Conservation (phyloP, 441 rosid genomes). For the Biscutella laevigata region DNA sequence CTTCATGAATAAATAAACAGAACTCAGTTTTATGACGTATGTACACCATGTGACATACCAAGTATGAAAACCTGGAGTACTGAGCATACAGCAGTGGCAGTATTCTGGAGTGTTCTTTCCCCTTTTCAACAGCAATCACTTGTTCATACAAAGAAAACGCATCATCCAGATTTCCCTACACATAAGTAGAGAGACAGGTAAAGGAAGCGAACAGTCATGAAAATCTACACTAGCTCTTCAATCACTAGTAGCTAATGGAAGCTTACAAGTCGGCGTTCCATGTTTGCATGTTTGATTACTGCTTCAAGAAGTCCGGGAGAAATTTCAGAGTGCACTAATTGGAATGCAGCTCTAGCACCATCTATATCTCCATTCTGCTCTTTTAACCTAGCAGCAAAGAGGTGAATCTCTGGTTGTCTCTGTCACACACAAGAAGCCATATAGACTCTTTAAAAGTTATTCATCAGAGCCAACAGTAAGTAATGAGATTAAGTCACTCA, state of each 20-base stretch:
- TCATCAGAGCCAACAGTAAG: background rate
- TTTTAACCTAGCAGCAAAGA: constrained; percentile 80
- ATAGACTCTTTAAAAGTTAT: background rate
- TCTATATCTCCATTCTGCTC: constrained; percentile 75
- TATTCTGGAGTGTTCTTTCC: constrained; percentile 73
- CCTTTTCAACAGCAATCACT: constrained; percentile 90
- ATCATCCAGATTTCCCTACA: constrained; percentile 74
- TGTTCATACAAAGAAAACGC: constrained; percentile 76
- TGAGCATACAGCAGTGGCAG: constrained; percentile 82
- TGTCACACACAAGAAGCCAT: constrained; percentile 28
- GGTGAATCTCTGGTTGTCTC: constrained; percentile 92
- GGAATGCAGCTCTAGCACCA: constrained; percentile 87
- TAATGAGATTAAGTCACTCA: background rate
- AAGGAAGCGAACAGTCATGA: constrained; percentile 10
- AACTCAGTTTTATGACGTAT: background rate
- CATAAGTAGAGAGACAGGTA: constrained; percentile 13
- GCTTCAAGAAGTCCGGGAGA: constrained; percentile 96
- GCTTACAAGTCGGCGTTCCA: constrained; percentile 79
- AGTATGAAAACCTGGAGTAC: constrained; percentile 58
- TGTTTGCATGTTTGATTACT: constrained; percentile 84
- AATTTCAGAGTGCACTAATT: constrained; percentile 74
- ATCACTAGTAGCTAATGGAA: constrained; percentile 12
- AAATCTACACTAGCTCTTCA: background rate
- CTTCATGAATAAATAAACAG: background rate
- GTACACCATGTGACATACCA: constrained; percentile 44